A percentile compares a stretch with the other conserved stretches of the same genome.
Evolutionary conservation across 148 eudicot species (phyloP).

Genomic region (Rhododendron henanense): DNA sequence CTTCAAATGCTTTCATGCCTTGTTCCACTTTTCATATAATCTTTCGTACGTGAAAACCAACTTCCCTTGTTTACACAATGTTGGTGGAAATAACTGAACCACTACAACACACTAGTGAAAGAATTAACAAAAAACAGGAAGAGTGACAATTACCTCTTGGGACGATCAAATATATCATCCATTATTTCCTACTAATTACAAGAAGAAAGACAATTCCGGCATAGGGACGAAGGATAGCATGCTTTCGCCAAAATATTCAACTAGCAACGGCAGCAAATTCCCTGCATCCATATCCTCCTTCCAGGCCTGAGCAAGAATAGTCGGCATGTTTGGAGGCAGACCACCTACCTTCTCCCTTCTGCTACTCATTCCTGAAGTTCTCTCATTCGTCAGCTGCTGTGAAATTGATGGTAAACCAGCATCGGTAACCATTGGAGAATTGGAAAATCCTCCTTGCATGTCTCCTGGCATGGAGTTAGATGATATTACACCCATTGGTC

Average conservation of each 20-base stretch:
- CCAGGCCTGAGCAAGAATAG: neutral
- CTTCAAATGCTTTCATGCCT: neutral
- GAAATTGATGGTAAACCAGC: neutral
- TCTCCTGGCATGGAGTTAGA: constrained; percentile 31
- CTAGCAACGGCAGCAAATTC: neutral
- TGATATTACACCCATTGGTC: constrained; percentile 20
- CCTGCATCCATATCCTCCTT: neutral
- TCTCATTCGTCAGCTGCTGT: neutral
- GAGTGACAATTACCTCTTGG: neutral
- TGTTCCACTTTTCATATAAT: neutral
- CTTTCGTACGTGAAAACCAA: too few relatives aligned
- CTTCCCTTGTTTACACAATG: too few relatives aligned
- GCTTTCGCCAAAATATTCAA: neutral
- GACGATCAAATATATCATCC: neutral
- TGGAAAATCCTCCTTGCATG: constrained; percentile 20
- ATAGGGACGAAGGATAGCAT: neutral
- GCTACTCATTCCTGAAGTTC: neutral
- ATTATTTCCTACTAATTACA: neutral
- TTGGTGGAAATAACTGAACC: neutral
- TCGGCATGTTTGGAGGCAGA: neutral
- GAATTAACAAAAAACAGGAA: neutral
- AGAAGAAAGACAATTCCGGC: neutral
- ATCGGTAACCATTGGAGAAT: constrained; percentile 4
- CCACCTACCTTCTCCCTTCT: neutral
- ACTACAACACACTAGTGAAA: neutral